These are phyloP conservation scores for Phalaenopsis aphrodite DNA, from an alignment of 106 monocot genomes.

Conservation along the genomic window DNA sequence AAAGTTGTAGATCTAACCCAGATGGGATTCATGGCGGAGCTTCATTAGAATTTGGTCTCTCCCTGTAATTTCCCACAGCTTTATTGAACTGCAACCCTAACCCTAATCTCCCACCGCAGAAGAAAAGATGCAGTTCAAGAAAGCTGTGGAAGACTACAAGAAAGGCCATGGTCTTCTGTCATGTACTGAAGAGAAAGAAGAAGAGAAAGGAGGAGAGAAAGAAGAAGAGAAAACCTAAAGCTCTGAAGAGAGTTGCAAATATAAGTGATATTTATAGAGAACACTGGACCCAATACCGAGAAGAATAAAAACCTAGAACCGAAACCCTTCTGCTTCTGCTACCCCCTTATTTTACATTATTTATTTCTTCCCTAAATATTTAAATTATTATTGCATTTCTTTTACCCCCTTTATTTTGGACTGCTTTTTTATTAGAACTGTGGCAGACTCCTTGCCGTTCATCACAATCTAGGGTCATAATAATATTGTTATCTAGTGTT, in stretches of 20 bases:
- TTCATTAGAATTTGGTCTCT: slow-evolving; percentile 11
- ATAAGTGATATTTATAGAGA: slow-evolving; percentile 1
- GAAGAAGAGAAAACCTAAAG: background rate
- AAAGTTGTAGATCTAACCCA: background rate
- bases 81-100: slow-evolving; percentile 84
- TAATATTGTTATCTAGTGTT: too few relatives aligned
- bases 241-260: background rate
- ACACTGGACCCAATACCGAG: slow-evolving; percentile 1
- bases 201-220: background rate
- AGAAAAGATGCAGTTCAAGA: slow-evolving; percentile 46
- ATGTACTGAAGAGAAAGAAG: background rate
- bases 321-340: background rate
- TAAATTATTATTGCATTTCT: too few relatives aligned
- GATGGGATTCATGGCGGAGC: background rate
- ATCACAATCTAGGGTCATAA: too few relatives aligned
- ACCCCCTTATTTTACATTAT: background rate
- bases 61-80: slow-evolving; percentile 94
- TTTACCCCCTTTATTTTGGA: too few relatives aligned
- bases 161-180: slow-evolving; percentile 21
- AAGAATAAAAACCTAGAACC: slow-evolving; percentile 3
- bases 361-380: background rate
- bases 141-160: slow-evolving; percentile 73
- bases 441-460: too few relatives aligned
- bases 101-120: background rate
- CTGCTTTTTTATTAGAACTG: too few relatives aligned